Conservation (phyloP, 257 asterid species). For the Rehmannia glutinosa region DNA sequence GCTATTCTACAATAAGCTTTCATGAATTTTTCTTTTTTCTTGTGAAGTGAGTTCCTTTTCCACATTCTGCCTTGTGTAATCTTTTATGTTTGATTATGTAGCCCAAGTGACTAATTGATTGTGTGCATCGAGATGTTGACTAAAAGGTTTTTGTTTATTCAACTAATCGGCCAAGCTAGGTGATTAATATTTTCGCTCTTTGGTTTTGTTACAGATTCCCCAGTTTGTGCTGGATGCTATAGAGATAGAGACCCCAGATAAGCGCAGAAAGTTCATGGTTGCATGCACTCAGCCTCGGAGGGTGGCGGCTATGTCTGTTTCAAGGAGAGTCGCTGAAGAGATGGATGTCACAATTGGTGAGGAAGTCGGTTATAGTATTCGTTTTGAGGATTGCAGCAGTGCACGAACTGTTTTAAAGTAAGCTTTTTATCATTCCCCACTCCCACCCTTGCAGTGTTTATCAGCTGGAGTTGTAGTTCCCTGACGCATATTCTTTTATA, state of each 20-base stretch:
- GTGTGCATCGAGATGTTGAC: conserved; percentile 25
- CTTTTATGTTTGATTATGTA: background rate
- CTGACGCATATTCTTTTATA: background rate
- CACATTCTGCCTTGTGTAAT: background rate
- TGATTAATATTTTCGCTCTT: background rate
- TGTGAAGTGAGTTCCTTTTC: background rate
- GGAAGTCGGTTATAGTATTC: conserved; percentile 97
- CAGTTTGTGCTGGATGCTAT: conserved; percentile 88
- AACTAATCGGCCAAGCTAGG: background rate
- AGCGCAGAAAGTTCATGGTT: conserved; percentile 77
- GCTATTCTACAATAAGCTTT: background rate
- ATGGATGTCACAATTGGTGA: conserved; percentile 97
- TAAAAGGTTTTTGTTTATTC: background rate
- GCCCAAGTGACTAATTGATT: too few species aligned
- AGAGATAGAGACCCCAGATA: conserved; percentile 63
- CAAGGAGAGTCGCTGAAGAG: conserved; percentile 97
- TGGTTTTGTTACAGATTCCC: conserved; percentile 60
- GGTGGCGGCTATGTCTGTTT: conserved; percentile 99
- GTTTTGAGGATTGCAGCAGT: conserved; percentile 95
- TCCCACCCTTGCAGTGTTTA: background rate
- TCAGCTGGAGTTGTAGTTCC: background rate
- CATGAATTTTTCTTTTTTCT: too few species aligned
- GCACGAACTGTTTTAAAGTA: conserved; percentile 79
- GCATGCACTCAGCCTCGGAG: conserved; percentile 98
- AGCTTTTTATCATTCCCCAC: background rate